Evolutionary conservation across 2,329 filamentous ascomycete genomes (phyloP).

Genomic region (Curvularia sp.): DNA sequence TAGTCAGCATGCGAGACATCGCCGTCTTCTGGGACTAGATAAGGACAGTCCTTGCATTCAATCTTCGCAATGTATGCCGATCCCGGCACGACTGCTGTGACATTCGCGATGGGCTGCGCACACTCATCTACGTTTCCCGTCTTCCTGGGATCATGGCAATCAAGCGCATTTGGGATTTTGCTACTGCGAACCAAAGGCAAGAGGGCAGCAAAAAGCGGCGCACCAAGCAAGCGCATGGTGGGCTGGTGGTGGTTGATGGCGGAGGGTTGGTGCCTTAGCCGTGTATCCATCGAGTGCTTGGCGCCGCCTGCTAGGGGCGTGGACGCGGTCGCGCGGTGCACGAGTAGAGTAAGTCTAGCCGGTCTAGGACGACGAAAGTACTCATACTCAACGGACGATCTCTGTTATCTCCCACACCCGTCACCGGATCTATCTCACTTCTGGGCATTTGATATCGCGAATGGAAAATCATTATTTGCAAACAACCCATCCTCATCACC

Average conservation of each 20-base stretch:
- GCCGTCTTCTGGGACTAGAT: conserved; percentile 12
- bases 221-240: conserved; percentile 16
- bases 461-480: neutral
- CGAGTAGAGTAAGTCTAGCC: conserved; percentile 5
- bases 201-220: conserved; percentile 21
- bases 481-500: neutral
- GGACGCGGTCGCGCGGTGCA: conserved; percentile 3
- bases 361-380: neutral
- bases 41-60: conserved; percentile 41
- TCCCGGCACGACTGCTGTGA: conserved; percentile 35
- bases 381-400: neutral
- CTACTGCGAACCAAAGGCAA: conserved; percentile 12
- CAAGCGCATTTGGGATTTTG: conserved; percentile 21
- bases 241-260: conserved; percentile 17
- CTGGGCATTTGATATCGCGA: neutral
- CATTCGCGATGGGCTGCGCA: conserved; percentile 30
- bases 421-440: neutral
- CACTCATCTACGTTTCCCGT: conserved; percentile 25
- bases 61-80: conserved; percentile 43
- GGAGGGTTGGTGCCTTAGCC: conserved; percentile 16
- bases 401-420: neutral
- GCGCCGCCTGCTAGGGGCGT: neutral
- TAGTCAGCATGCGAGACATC: conserved; percentile 28
- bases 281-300: conserved; percentile 11
- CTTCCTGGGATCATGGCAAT: conserved; percentile 24